Evolutionary conservation across 805 yeast species (phyloP), one percentile per base, ranked within the genome.

Genomic region (Candida ulmi): DNA sequence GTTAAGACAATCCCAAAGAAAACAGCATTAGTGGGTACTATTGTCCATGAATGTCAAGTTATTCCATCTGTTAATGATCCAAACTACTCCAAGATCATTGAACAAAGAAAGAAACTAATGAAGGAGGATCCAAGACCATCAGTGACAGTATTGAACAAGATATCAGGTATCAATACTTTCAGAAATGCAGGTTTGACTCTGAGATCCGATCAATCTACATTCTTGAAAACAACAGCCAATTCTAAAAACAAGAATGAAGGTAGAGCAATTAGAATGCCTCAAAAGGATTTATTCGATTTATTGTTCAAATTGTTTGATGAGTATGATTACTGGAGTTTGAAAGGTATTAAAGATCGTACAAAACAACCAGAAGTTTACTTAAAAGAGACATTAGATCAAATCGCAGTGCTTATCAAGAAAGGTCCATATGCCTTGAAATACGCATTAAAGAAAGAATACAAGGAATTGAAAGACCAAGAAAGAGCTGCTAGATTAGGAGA

Each of bases 401-500:
- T 93, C 55, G 98, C 98, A 1, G 74, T 77, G 25, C 72, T 93
- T 56, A 90, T 86, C 52, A 88, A 91, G 60, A 88, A 88, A 58
- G 99, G 99, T 13, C 96, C 99, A 2, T 91, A 91, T 59, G 95
- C 97, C 1, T 74, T 88, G 58, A 90, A 86, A 63, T 93, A 90
- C 63, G 82, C 88, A 42, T 69, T 93, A 55, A 86, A 84, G 64
- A 93, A 88, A 15, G 98, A 93, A 63, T 93, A 84, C 63, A 87
- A 82, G 66, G 80, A 78, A 52, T 71, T 87, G 55, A 72, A 71
- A 55, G 95, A 84, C 50, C 85, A 80, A 17, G 91, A 83, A 60
- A 72, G 87, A 59, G 82, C 81, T 17, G 86, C 74, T 3, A 72
- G 74, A 35, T 66, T 78, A 31, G 85, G 83, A 17, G 80, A 69